Conservation (phyloP, 2,329 filamentous ascomycete species). For the Alternaria burnsii region DNA sequence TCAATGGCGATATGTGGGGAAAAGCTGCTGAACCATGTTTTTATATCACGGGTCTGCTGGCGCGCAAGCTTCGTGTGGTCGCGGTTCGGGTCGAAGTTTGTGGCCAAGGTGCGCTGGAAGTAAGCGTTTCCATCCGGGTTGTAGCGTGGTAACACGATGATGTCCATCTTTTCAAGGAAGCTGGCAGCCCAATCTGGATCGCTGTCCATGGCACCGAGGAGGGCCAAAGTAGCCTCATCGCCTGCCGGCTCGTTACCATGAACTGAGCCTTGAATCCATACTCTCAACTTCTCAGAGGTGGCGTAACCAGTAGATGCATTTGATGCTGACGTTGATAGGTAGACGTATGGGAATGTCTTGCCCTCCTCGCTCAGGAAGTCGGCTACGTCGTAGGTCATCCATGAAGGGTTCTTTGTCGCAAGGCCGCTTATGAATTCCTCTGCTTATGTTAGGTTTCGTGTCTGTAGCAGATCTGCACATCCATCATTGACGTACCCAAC, state of each 20-base stretch:
- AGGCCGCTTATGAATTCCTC: conserved; percentile 39
- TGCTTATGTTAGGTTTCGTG: background rate
- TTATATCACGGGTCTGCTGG: conserved; percentile 48
- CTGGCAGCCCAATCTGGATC: conserved; percentile 43
- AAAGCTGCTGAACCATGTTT: conserved; percentile 41
- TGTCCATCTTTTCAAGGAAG: conserved; percentile 46
- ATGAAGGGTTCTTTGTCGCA: conserved; percentile 42
- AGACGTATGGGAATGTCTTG: conserved; percentile 43
- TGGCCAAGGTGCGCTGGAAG: conserved; percentile 48
- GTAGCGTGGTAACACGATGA: conserved; percentile 48
- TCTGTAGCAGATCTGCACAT: background rate
- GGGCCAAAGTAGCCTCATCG: conserved; percentile 45
- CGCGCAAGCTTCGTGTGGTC: conserved; percentile 50
- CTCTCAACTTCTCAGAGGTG: conserved; percentile 38
- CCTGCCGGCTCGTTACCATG: conserved; percentile 52
- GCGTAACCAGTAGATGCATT: conserved; percentile 12
- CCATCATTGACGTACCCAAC: conserved; percentile 21
- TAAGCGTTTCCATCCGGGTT: conserved; percentile 50
- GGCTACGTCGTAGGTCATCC: conserved; percentile 40
- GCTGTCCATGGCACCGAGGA: conserved; percentile 47
- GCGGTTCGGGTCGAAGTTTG: conserved; percentile 50
- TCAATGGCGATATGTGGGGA: conserved; percentile 48
- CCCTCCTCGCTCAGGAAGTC: conserved; percentile 48
- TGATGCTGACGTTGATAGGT: conserved; percentile 29
- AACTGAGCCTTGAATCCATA: conserved; percentile 50